Percentiles rank a stretch among this genome's conserved stretches.
Conservation (phyloP, 1,139 yeast genomes). For the Nakaseomyces nivariensis region DNA sequence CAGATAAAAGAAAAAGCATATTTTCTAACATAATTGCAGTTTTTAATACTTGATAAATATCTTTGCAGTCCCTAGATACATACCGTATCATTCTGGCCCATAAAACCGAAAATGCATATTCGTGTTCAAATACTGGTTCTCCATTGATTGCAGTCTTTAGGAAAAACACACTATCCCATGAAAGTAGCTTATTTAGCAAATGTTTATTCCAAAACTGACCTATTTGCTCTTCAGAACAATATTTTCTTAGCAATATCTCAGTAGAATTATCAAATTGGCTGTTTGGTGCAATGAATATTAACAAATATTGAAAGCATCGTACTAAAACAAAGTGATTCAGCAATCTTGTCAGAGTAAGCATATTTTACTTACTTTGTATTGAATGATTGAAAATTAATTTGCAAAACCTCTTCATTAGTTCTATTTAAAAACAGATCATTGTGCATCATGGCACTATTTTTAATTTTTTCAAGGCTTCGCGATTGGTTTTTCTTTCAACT, state of each 20-base stretch:
- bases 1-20: slow-evolving; percentile 41
- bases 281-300: slow-evolving; percentile 34
- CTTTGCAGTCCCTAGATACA: neutral
- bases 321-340: slow-evolving; percentile 6
- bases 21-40: slow-evolving; percentile 43
- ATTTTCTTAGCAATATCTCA: slow-evolving; percentile 23
- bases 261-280: slow-evolving; percentile 44
- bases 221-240: slow-evolving; percentile 1
- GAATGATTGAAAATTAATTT: too few relatives aligned
- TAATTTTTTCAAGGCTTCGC: too few relatives aligned
- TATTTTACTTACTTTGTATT: neutral
- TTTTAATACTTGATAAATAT: slow-evolving; percentile 38
- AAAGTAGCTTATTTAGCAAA: slow-evolving; percentile 42
- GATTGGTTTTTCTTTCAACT: too few relatives aligned
- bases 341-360: neutral
- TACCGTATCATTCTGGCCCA: slow-evolving; percentile 52
- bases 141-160: slow-evolving; percentile 39
- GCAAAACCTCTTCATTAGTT: too few relatives aligned
- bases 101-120: slow-evolving; percentile 75
- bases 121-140: slow-evolving; percentile 60
- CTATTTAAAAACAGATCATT: too few relatives aligned
- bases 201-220: slow-evolving; percentile 14
- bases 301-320: slow-evolving; percentile 32
- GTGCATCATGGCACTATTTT: too few relatives aligned
- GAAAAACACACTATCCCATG: slow-evolving; percentile 86